Percentiles rank a stretch among this genome's conserved stretches.
Evolutionary conservation across 2,329 filamentous ascomycete species (phyloP).

Genomic region (Neopestalotiopsis rosae): DNA sequence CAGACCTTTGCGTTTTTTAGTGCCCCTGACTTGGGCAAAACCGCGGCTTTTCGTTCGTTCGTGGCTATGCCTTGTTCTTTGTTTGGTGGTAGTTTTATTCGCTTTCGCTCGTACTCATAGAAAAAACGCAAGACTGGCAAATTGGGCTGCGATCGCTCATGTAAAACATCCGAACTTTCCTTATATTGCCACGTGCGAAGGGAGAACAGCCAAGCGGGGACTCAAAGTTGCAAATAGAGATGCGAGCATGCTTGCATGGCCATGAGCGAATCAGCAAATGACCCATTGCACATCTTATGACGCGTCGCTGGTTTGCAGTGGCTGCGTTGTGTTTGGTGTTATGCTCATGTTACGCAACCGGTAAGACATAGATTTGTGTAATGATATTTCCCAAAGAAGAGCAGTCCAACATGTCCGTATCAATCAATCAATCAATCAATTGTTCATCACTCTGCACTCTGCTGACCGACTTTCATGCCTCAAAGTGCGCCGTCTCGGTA

Average conservation of each 20-base stretch:
- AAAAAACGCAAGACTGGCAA: neutral
- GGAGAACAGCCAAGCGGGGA: neutral
- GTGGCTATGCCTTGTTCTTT: neutral
- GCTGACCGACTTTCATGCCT: neutral
- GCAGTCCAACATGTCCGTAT: neutral
- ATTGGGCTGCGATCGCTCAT: constrained; percentile 6
- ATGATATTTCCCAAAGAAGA: neutral
- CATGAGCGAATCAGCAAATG: neutral
- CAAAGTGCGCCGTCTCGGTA: neutral
- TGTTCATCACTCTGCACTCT: neutral
- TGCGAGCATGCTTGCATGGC: neutral
- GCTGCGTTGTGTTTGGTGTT: neutral
- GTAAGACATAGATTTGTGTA: neutral
- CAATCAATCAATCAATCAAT: too few species aligned
- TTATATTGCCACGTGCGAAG: constrained; percentile 1
- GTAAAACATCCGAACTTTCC: constrained; percentile 11
- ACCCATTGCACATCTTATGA: neutral
- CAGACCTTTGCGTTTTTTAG: neutral
- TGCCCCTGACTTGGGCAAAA: constrained; percentile 12
- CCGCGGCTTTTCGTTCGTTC: neutral
- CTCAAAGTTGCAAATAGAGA: constrained; percentile 7
- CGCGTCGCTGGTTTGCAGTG: neutral
- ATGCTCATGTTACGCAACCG: neutral
- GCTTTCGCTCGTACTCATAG: too few species aligned
- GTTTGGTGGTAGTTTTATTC: neutral